phyloP scores from a whole-genome alignment of 352 stramenopile species.

The Pythium apleroticum region DNA sequence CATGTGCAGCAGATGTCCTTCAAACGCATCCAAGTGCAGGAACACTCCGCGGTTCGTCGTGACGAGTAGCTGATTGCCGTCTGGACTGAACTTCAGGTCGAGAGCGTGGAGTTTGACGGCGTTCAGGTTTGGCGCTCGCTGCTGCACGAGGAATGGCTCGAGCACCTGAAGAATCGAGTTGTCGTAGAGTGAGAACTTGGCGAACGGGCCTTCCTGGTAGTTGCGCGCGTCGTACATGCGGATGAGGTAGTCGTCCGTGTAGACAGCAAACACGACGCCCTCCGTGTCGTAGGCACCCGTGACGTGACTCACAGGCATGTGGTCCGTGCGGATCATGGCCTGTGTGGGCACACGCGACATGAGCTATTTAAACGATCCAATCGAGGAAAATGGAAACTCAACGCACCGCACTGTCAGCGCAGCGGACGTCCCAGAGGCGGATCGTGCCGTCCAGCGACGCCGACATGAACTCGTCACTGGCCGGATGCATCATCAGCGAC shows the following conservation, averaged over 20 bases:
- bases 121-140: constrained; percentile 54
- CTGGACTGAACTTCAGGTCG: constrained; percentile 83
- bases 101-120: constrained; percentile 68
- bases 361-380: neutral
- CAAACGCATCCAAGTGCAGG: constrained; percentile 82
- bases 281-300: constrained; percentile 80
- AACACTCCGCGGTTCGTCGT: constrained; percentile 79
- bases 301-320: constrained; percentile 64
- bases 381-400: too few relatives aligned
- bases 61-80: constrained; percentile 85
- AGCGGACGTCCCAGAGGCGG: constrained; percentile 80
- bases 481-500: constrained; percentile 86
- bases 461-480: constrained; percentile 81
- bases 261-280: constrained; percentile 84
- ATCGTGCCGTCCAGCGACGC: constrained; percentile 76
- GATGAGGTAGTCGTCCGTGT: constrained; percentile 83
- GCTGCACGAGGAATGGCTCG: constrained; percentile 57
- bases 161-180: constrained; percentile 57
- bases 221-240: constrained; percentile 89
- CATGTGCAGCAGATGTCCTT: constrained; percentile 76
- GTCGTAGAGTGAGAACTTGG: constrained; percentile 87
- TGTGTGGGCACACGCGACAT: constrained; percentile 10
- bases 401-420: constrained; percentile 55
- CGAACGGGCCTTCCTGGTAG: constrained; percentile 85
- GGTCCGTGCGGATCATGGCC: constrained; percentile 63